phyloP scores from a whole-genome alignment of 2,329 filamentous ascomycete species.

The Penicillium digitatum region DNA sequence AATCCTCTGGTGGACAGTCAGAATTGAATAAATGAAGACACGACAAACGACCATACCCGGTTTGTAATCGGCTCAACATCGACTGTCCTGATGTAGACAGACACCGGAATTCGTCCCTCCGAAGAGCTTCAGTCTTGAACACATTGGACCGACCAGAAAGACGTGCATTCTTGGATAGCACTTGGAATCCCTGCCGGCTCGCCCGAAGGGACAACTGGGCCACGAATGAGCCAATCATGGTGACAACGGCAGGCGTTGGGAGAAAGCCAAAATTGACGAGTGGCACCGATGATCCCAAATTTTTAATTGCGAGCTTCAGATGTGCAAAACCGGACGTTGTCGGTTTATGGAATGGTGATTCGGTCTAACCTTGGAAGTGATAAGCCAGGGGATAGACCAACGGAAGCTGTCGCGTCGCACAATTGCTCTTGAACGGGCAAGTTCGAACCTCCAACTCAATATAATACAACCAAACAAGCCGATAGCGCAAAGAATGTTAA shows the following conservation, averaged over 20 bases:
- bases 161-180: not conserved
- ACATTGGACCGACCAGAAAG: conserved; percentile 2
- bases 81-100: conserved; percentile 11
- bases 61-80: conserved; percentile 2
- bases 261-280: not conserved
- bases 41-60: conserved; percentile 7
- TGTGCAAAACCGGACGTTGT: not conserved
- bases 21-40: not conserved
- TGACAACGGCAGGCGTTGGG: conserved; percentile 3
- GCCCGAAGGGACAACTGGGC: conserved; percentile 10
- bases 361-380: not conserved
- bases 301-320: not conserved
- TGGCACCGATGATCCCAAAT: not conserved
- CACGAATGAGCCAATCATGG: conserved; percentile 15
- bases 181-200: conserved; percentile 1
- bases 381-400: not conserved
- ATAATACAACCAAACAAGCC: not conserved
- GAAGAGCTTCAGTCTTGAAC: conserved; percentile 1
- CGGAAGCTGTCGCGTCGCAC: not conserved
- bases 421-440: not conserved
- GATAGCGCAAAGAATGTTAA: not conserved
- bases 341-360: not conserved
- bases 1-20: conserved; percentile 9
- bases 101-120: not conserved
- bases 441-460: not conserved